Base-by-base conservation (phyloP, 805 yeast species). In the Metschnikowia orientalis region DNA sequence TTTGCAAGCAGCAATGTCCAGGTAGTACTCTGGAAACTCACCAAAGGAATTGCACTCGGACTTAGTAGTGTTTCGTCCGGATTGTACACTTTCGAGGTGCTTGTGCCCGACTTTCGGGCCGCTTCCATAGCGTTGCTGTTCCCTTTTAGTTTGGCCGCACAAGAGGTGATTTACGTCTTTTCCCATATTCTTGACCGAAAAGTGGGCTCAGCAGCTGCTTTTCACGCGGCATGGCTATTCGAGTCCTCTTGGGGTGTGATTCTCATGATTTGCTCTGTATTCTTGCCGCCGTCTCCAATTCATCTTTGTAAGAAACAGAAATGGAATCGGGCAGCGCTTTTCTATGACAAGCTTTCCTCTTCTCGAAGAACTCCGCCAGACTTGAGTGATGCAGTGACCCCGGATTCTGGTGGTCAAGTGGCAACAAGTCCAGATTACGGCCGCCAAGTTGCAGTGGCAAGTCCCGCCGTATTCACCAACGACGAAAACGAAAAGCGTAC, bases 21-120 rank as follows among this genome's bases (percentile, higher is more conserved):
- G 22, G 37, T 61, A 4, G 53, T 59, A 2, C 14, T 56, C 4
- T 63, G 59, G 17, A 50, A 59, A 23, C 35, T 57, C 9, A 30
- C 53, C 6, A 59, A 53, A 33, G 70, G 70, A 0, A 10, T 51
- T 2, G 40, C 59, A 5, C 42, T 59, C 25, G 70, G 70, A 4
- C 33, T 58, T 15, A 46, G 54, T 8, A 48, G 57, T n/a, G 46
- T 56, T 14, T 37, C 56, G 6, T 43, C 54, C 2, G 66, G 66
- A 2, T 50, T 60, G 4, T 63, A 64, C 38, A 40, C 56, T 1
- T 42, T 51, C 7, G 70, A 64, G 33, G 43, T 52, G 9, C 26
- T 42, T 3, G 38, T 52, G 9, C 56, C 63, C 2, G 25, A 38
- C 1, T 32, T 44, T 4, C 40, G 46, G 18, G 49, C 45, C 29